Evolutionary conservation across 75 land plant species (phyloP).

Genomic region (Pseudotsuga menziesii): DNA sequence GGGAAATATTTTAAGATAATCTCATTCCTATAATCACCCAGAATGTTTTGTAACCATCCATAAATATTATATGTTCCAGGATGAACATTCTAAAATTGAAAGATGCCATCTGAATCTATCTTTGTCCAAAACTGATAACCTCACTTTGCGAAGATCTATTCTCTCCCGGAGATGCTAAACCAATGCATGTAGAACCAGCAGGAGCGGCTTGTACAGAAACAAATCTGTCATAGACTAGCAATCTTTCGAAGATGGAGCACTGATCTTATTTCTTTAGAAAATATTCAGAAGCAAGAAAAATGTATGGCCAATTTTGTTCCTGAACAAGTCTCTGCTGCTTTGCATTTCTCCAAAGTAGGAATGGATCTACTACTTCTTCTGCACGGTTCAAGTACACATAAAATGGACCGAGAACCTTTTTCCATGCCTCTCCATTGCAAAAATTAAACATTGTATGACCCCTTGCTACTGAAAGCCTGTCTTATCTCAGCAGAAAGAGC

Average conservation of each 20-base stretch:
- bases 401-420: slow-evolving; percentile 76
- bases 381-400: slow-evolving; percentile 59
- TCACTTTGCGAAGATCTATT: slow-evolving; percentile 87
- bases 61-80: slow-evolving; percentile 31
- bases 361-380: slow-evolving; percentile 17
- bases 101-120: slow-evolving; percentile 20
- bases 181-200: slow-evolving; percentile 52
- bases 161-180: slow-evolving; percentile 73
- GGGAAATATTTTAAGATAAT: neutral
- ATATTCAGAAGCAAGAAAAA: slow-evolving; percentile 51
- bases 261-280: slow-evolving; percentile 35
- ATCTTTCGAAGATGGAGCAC: slow-evolving; percentile 48
- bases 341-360: slow-evolving; percentile 71
- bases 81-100: slow-evolving; percentile 20
- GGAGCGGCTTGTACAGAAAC: neutral
- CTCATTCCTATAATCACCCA: slow-evolving; percentile 43
- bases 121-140: slow-evolving; percentile 34
- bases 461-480: no score
- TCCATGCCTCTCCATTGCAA: slow-evolving; percentile 64
- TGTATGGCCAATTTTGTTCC: slow-evolving; percentile 62
- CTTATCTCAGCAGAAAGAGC: no score
- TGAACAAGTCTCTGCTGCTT: slow-evolving; percentile 50
- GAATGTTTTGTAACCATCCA: slow-evolving; percentile 41
- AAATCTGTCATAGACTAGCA: slow-evolving; percentile 52
- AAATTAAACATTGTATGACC: no score